These are phyloP conservation scores for Triticum dicoccoides DNA, from an alignment of 176 grass and related monocot species.

Conservation along the genomic window DNA sequence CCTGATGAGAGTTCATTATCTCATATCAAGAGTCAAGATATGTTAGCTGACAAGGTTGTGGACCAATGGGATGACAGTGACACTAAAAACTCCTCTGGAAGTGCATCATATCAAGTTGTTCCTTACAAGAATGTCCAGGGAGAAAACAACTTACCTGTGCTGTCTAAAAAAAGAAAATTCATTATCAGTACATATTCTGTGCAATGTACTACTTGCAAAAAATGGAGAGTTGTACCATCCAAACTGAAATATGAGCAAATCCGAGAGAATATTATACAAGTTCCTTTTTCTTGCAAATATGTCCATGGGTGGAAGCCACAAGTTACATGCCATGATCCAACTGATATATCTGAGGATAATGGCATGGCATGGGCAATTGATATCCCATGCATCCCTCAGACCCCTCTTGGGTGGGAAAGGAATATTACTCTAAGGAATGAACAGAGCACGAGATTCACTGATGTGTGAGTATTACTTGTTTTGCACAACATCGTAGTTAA, in stretches of 20 bases:
- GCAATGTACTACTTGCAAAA: slow-evolving; percentile 63
- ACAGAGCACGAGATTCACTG: slow-evolving; percentile 60
- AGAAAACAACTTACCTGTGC: background rate
- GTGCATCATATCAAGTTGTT: background rate
- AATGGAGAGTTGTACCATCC: slow-evolving; percentile 68
- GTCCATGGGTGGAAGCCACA: slow-evolving; percentile 60
- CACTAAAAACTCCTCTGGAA: background rate
- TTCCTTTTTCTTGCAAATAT: slow-evolving; percentile 57
- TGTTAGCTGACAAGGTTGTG: slow-evolving; percentile 5
- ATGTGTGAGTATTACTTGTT: slow-evolving; percentile 51
- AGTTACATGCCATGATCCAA: slow-evolving; percentile 50
- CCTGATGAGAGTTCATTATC: background rate
- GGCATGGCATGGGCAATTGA: slow-evolving; percentile 67
- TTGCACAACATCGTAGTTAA: slow-evolving; percentile 1
- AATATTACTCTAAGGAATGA: slow-evolving; percentile 57
- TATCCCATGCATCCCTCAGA: slow-evolving; percentile 47
- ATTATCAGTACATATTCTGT: slow-evolving; percentile 50
- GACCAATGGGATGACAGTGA: slow-evolving; percentile 5
- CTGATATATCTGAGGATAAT: slow-evolving; percentile 62
- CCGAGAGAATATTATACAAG: slow-evolving; percentile 35
- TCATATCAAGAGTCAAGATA: background rate
- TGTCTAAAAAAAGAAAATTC: slow-evolving; percentile 21
- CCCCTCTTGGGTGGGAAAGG: slow-evolving; percentile 73
- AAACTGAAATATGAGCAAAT: slow-evolving; percentile 84
- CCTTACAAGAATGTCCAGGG: background rate